Evolutionary conservation across 352 stramenopile species (phyloP), one percentile per base, ranked within the genome.

Genomic region (Phytophthora pinifolia): DNA sequence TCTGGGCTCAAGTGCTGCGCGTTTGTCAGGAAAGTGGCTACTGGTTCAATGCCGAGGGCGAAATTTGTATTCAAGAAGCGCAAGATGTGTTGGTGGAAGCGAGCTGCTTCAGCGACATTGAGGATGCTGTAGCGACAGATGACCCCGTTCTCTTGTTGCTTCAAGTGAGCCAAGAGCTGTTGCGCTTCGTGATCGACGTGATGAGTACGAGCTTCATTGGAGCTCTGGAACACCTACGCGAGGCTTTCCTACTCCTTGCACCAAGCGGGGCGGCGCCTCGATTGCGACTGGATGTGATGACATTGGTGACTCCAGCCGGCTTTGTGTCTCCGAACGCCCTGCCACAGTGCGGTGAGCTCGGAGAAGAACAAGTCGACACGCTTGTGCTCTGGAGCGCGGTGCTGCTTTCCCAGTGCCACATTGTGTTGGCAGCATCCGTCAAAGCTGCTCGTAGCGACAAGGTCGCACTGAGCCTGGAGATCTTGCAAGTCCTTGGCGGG

Each of bases 121-220:
- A 60, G 22, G 50, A 68, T 14, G 33, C 42, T 46, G 9, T 54
- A n/a, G 34, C 37, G 33, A 5, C 32, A 31, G 52, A 45, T 41
- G 33, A 8, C 4, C 15, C 45, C 13, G 57, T 43, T 38, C 7
- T 20, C 0, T 34, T 17, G 14, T 59, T 44, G 29, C 25, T 55
- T 32, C 51, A 50, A 45, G 15, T 62, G 9, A 57, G 54, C 38
- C 71, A 66, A 27, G 47, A 46, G 6, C 43, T 88, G 25, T 45
- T 90, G 29, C 76, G 83, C 30, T 63, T 90, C 31, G 45, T 77
- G 17, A 66, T 83, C 1, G 77, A 89, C 25, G 35, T 74, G 14
- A 65, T 81, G 46, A 76, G 55, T 29, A 56, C 58, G 15, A 88
- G 75, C 34, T 66, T 88, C 15, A 60, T 89, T 34, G 82, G 75